Base-by-base conservation (phyloP, 306 rosid species). In the Pyrus betulifolia region DNA sequence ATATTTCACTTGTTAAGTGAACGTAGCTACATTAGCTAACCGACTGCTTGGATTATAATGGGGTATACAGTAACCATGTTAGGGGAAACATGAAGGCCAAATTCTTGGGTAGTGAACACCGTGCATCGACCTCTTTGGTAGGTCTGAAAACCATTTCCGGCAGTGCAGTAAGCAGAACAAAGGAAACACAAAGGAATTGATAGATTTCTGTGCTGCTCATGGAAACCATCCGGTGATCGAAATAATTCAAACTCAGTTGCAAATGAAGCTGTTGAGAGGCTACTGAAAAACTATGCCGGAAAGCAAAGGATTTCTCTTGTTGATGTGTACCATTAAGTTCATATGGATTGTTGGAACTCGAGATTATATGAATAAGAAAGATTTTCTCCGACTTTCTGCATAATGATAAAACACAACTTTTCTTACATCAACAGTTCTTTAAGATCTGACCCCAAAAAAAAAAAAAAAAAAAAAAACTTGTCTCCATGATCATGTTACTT, bases 181-280 rank as follows among this genome's bases (percentile, higher is more conserved):
- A 84, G 70, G 90, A 85, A 64, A 88, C 31, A 0, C 91, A 86
- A 58, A 51, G 93, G 90, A 84, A 92, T 92, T 93, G 97, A 72
- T 88, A 14, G 84, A 88, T 83, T 90, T 90, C 62, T 94, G 96
- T 94, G 93, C 90, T 69, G 80, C 89, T 62, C 78, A 83, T 2
- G 84, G 54, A 61, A 78, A 91, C 69, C 64, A 90, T 69, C 94
- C 94, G 14, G 84, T 80, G 19, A 90, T 90, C 70, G 93, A 94
- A 84, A 84, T 94, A 67, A 71, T 91, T 82, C 96, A 93, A 68
- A 88, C 90, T 49, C 88, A 88, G 17, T 88, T 74, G 87, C 88
- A 8, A 91, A 87, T 78, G 97, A 94, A 81, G 98, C 94, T 23
- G 79, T 93, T 52, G 90, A 90, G 60, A 86, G 97, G 86, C 82